Base-by-base conservation (phyloP, 2,329 filamentous ascomycete species). In the Trichoderma pleuroti region DNA sequence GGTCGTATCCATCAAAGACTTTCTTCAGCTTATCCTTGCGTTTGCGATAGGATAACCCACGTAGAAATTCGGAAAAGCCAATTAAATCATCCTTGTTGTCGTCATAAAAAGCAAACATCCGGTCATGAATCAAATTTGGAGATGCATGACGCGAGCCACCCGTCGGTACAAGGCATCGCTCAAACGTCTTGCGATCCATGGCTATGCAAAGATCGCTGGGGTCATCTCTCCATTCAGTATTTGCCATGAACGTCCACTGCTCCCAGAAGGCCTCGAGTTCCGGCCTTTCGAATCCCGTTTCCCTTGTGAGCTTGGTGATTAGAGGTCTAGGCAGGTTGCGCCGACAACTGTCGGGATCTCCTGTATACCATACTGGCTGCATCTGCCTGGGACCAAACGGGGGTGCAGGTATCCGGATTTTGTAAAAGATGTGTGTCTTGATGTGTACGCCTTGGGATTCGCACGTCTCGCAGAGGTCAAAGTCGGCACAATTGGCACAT, bases 81-180 rank as follows among this genome's bases (percentile, higher is more conserved):
- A 99, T 98, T 9, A 97, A 84, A 26, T 92, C 92, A 78, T 99
- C 93, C 54, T 89, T 87, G 79, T 98, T 95, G 36, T 91, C 92
- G 80, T 99, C 96, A 80, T 98, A 99, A 80, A 98, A 98, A 64
- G 92, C 89, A 81, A 98, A 99, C 88, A 98, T 96, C 74, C 96
- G 92, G 79, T 99, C 95, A 77, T 97, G 96, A 71, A 99, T 93
- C 16, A 97, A 87, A 78, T 97, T 98, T 1, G 95, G 93, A 0
- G 91, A 87, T 12, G 92, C 89, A 69, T 93, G 91, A 36, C 91
- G 88, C 71, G 90, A 88, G n/a, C 91, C 92, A 16, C 92, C 92
- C n/a, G 92, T 92, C 4, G 93, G 93, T 9, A 97, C 91, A 72
- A 98, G 90, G 75, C 94, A 97, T 61, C 92, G 90, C 78, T 98